Evolutionary conservation across 2,329 filamentous ascomycete species (phyloP).

Genomic region (Colletotrichum caudatum): DNA sequence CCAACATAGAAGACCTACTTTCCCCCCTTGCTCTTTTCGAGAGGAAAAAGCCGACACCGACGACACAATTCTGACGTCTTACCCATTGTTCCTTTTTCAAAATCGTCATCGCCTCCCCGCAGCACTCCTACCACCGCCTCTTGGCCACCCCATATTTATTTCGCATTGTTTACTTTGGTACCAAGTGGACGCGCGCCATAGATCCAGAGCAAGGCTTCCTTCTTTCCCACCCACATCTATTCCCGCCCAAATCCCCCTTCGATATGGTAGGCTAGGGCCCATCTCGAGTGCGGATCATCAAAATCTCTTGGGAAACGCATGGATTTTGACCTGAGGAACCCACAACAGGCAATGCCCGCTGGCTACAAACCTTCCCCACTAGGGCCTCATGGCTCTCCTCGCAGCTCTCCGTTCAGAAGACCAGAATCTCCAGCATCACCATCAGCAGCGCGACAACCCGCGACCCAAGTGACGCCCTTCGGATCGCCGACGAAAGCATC

Average conservation of each 20-base stretch:
- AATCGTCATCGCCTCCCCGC: slow-evolving; percentile 13
- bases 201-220: slow-evolving; percentile 38
- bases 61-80: not conserved
- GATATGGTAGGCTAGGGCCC: slow-evolving; percentile 38
- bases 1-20: not conserved
- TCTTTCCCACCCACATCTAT: slow-evolving; percentile 30
- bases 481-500: slow-evolving; percentile 68
- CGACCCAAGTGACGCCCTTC: slow-evolving; percentile 62
- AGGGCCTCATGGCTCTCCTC: slow-evolving; percentile 74
- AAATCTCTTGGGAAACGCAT: slow-evolving; percentile 31
- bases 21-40: not conserved
- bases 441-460: slow-evolving; percentile 70
- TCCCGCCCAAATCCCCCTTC: slow-evolving; percentile 18
- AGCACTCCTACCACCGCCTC: not conserved
- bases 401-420: slow-evolving; percentile 74
- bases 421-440: slow-evolving; percentile 74
- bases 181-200: slow-evolving; percentile 34
- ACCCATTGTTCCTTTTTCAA: slow-evolving; percentile 17
- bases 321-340: slow-evolving; percentile 39
- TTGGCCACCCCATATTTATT: slow-evolving; percentile 34
- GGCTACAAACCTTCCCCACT: slow-evolving; percentile 79
- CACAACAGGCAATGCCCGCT: slow-evolving; percentile 63
- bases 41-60: not conserved
- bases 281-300: slow-evolving; percentile 24
- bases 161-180: slow-evolving; percentile 39